Evolutionary conservation across 2,329 filamentous ascomycete species (phyloP).

Genomic region (Trematosphaeria pertusa): DNA sequence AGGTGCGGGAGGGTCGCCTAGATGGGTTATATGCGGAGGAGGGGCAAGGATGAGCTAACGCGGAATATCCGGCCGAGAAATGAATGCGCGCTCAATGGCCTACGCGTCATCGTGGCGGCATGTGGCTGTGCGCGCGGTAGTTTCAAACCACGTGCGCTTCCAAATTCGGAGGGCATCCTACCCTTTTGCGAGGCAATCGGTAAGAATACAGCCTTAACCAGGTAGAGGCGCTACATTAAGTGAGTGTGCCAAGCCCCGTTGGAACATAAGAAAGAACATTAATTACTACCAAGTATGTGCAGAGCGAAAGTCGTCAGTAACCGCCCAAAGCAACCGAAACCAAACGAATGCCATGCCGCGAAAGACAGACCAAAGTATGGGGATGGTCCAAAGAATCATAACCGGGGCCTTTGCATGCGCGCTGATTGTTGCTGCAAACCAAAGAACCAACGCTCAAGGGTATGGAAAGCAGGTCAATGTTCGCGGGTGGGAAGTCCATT

Average conservation of each 20-base stretch:
- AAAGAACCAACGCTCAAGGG: slow-evolving; percentile 30
- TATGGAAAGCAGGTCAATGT: slow-evolving; percentile 18
- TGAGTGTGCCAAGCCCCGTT: too few relatives aligned
- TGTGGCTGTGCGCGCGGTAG: not conserved
- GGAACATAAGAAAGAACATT: slow-evolving; percentile 9
- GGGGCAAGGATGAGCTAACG: too few relatives aligned
- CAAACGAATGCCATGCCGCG: slow-evolving; percentile 20
- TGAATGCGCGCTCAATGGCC: too few relatives aligned
- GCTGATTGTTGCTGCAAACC: slow-evolving; percentile 13
- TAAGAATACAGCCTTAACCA: too few relatives aligned
- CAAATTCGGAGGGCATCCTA: slow-evolving; percentile 8
- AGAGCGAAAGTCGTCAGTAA: slow-evolving; percentile 20
- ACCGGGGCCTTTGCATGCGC: slow-evolving; percentile 13
- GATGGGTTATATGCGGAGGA: too few relatives aligned
- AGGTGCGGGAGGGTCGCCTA: too few relatives aligned
- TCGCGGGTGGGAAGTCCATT: slow-evolving; percentile 22
- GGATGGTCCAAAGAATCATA: slow-evolving; percentile 9
- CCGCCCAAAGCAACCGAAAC: slow-evolving; percentile 5
- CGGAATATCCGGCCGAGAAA: too few relatives aligned
- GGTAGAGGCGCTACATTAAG: too few relatives aligned
- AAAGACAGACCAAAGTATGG: not conserved
- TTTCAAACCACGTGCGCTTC: too few relatives aligned
- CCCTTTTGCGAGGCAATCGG: too few relatives aligned
- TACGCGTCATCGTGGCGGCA: not conserved
- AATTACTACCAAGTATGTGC: slow-evolving; percentile 34